Percentiles rank a stretch among this genome's conserved stretches.
Conservation (phyloP, 495 filamentous ascomycete species). For the Tuber magnatum region DNA sequence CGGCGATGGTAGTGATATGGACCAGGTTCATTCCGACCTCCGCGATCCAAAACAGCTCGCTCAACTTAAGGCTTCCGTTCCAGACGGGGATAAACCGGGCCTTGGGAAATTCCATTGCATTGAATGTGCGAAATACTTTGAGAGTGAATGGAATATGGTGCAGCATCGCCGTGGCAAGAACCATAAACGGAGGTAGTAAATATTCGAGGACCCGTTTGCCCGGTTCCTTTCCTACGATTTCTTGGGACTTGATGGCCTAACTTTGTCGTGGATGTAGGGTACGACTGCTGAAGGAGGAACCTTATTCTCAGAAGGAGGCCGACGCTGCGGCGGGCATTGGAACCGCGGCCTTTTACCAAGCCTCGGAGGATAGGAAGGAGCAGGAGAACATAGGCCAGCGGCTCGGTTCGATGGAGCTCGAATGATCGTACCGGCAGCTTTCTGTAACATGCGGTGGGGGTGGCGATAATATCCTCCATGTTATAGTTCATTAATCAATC, state of each 20-base stretch:
- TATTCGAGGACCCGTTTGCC: not conserved
- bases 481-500: not conserved
- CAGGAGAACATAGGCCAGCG: slow-evolving; percentile 22
- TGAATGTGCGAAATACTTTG: slow-evolving; percentile 96
- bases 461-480: not conserved
- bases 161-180: slow-evolving; percentile 77
- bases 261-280: slow-evolving; percentile 49
- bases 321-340: slow-evolving; percentile 67
- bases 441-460: slow-evolving; percentile 4
- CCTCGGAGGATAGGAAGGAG: slow-evolving; percentile 28
- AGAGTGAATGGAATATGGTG: slow-evolving; percentile 69
- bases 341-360: slow-evolving; percentile 32
- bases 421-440: slow-evolving; percentile 16
- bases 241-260: slow-evolving; percentile 12
- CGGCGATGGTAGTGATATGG: slow-evolving; percentile 58
- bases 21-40: slow-evolving; percentile 80
- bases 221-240: not conserved
- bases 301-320: slow-evolving; percentile 78
- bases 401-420: slow-evolving; percentile 33
- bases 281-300: slow-evolving; percentile 66
- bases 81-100: slow-evolving; percentile 76
- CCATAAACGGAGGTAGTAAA: slow-evolving; percentile 74
- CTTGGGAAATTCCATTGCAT: slow-evolving; percentile 77
- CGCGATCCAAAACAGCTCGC: slow-evolving; percentile 65
- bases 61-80: slow-evolving; percentile 68